A percentile compares a stretch with the other conserved stretches of the same genome.
These are phyloP conservation scores for Nitzschia sp. DNA, from an alignment of 108 stramenopile species.

Conservation along the genomic window DNA sequence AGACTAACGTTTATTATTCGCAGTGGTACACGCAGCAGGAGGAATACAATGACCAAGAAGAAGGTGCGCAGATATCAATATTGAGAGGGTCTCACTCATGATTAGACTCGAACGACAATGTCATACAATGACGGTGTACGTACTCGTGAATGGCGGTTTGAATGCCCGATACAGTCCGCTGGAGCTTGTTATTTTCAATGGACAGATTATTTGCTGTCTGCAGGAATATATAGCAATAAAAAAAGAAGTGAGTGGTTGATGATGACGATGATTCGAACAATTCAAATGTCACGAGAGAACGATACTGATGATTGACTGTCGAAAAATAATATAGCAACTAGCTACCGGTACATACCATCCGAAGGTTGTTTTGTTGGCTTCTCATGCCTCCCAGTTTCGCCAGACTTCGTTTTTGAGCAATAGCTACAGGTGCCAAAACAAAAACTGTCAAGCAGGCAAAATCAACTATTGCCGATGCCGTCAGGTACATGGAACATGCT, in stretches of 20 bases:
- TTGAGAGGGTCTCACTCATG: too few relatives aligned
- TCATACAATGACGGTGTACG: too few relatives aligned
- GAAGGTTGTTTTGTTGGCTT: constrained; percentile 29
- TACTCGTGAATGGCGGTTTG: constrained; percentile 14
- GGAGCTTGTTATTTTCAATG: constrained; percentile 23
- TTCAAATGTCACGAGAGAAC: neutral
- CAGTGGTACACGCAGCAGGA: too few relatives aligned
- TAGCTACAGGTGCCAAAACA: constrained; percentile 22
- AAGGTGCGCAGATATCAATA: too few relatives aligned
- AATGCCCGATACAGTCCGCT: constrained; percentile 11
- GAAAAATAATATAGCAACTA: neutral
- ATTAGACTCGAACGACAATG: too few relatives aligned
- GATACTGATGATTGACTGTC: neutral
- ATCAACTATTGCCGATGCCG: constrained; percentile 10
- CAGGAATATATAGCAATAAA: neutral
- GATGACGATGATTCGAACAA: too few relatives aligned
- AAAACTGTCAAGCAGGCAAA: constrained; percentile 13
- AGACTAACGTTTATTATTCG: too few relatives aligned
- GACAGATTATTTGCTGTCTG: constrained; percentile 22
- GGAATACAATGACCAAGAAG: too few relatives aligned
- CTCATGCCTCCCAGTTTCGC: constrained; percentile 33
- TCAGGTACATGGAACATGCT: constrained; percentile 12
- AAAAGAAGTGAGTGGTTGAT: too few relatives aligned
- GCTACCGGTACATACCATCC: neutral
- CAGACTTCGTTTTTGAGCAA: constrained; percentile 29